Percentiles rank a stretch among this genome's conserved stretches.
Evolutionary conservation across 2,329 filamentous ascomycete genomes (phyloP).

Genomic region (Penicillium sumatraense): DNA sequence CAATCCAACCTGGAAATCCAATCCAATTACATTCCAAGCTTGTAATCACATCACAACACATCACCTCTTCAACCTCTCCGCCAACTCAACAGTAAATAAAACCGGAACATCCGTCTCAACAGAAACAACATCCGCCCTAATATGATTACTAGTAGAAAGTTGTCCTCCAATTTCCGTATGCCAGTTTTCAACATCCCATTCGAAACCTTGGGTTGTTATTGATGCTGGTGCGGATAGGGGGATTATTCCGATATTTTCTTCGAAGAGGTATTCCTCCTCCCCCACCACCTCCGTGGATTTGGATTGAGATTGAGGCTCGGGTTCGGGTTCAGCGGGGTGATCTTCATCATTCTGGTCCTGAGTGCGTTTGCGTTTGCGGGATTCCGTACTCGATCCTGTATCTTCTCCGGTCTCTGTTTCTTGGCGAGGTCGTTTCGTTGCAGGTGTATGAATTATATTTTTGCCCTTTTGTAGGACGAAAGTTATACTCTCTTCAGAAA

Average conservation of each 20-base stretch:
- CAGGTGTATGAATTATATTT: constrained; percentile 70
- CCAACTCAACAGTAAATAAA: constrained; percentile 74
- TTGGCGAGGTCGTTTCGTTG: constrained; percentile 31
- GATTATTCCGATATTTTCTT: constrained; percentile 81
- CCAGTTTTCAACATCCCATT: constrained; percentile 92
- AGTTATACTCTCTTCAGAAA: constrained; percentile 80
- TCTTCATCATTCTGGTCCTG: too few species aligned
- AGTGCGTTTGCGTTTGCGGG: constrained; percentile 12
- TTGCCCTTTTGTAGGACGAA: constrained; percentile 74
- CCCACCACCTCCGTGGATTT: too few species aligned
- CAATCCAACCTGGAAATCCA: too few species aligned
- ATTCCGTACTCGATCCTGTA: background rate
- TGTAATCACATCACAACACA: background rate
- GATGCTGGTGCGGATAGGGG: constrained; percentile 77
- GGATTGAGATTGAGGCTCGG: too few species aligned
- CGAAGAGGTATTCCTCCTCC: constrained; percentile 61
- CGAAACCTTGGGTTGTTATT: constrained; percentile 80
- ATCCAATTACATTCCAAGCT: too few species aligned
- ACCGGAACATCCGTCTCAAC: constrained; percentile 68
- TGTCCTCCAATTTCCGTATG: constrained; percentile 73
- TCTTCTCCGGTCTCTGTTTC: background rate
- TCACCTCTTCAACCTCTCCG: constrained; percentile 40
- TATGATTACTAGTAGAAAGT: constrained; percentile 81
- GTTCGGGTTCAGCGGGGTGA: too few species aligned
- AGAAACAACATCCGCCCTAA: constrained; percentile 64